A percentile compares a stretch with the other conserved stretches of the same genome.
These are phyloP conservation scores for Dendrocalamus latiflorus DNA, from an alignment of 202 grass and related monocot species.

Conservation along the genomic window DNA sequence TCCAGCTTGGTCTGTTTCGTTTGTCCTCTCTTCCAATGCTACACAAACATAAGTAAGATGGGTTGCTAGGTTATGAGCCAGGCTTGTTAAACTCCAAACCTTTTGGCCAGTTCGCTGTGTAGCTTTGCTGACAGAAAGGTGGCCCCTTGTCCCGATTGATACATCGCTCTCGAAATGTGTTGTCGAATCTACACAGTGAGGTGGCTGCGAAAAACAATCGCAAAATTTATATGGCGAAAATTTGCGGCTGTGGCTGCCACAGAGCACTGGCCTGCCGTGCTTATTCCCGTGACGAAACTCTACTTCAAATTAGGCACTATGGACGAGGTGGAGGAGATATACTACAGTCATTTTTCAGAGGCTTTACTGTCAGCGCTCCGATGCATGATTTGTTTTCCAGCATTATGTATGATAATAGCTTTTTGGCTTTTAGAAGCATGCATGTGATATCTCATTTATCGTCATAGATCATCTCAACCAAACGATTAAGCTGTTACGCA, in stretches of 20 bases:
- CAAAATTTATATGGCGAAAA: background rate
- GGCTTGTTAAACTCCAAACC: background rate
- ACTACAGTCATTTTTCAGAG: too few species aligned
- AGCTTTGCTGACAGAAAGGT: background rate
- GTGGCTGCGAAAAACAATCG: background rate
- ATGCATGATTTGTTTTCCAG: too few species aligned
- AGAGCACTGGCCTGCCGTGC: background rate
- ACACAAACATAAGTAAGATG: background rate
- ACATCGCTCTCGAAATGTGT: conserved; percentile 52
- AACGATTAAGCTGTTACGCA: too few species aligned
- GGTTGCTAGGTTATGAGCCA: background rate
- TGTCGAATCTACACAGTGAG: conserved; percentile 21
- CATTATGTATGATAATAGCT: too few species aligned
- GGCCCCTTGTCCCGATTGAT: background rate
- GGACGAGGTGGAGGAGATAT: too few species aligned
- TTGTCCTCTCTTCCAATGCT: background rate
- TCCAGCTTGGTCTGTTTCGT: background rate
- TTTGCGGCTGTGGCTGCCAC: background rate
- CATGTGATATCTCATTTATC: too few species aligned
- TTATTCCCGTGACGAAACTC: too few species aligned
- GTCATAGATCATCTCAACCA: too few species aligned
- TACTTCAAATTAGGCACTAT: too few species aligned
- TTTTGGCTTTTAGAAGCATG: too few species aligned
- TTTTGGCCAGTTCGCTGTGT: conserved; percentile 1
- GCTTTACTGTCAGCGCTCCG: too few species aligned